Evolutionary conservation across 768 basidiomycete genomes (phyloP), one percentile per base, ranked within the genome.

Genomic region (Porpolomopsis calyptriformis): DNA sequence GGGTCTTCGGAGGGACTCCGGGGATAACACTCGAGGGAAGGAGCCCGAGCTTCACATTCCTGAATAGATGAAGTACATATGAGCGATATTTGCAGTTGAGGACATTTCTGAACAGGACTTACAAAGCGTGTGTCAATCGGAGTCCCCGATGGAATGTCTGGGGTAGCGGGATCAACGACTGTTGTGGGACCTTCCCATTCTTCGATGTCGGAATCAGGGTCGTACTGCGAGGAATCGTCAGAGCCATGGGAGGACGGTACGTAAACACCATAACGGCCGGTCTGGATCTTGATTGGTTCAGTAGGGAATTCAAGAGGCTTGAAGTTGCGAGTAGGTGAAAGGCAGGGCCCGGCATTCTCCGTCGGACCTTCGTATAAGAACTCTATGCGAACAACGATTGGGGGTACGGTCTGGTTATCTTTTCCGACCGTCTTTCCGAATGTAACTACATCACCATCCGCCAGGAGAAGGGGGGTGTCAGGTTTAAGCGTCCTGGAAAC

Each of bases 361-460:
- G 26, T 26, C 12, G 11, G 18, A 33, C 50, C 53, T 18, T 52
- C 56, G 59, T 73, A 62, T 37, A 80, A 50, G 31, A 86, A 62
- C 59, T 80, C 72, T 27, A 85, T 70, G 20, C 75, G 71, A 35
- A 67, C 79, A 19, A 75, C 73, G 34, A 87, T 66, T 10, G 85
- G 85, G 2, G 68, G 66, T 24, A 86, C 85, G 22, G 71, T 62
- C 43, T 74, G 74, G 19, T 73, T 70, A 40, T 76, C 74, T 49
- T 74, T 73, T 29, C 78, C 80, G 1, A 89, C 85, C 4, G 71
- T 65, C 63, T 87, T 88, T 53, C 85, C 85, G 55, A 89, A 85
- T 2, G 83, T 87, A 48, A 89, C 53, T 25, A 75, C 60, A 56
- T 87, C 85, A 49, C 82, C 83, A 55, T 85, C 77, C 34, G 67